Evolutionary conservation across 2,329 filamentous ascomycete species (phyloP), one percentile per base, ranked within the genome.

Genomic region (Sporothrix brunneoviolacea): DNA sequence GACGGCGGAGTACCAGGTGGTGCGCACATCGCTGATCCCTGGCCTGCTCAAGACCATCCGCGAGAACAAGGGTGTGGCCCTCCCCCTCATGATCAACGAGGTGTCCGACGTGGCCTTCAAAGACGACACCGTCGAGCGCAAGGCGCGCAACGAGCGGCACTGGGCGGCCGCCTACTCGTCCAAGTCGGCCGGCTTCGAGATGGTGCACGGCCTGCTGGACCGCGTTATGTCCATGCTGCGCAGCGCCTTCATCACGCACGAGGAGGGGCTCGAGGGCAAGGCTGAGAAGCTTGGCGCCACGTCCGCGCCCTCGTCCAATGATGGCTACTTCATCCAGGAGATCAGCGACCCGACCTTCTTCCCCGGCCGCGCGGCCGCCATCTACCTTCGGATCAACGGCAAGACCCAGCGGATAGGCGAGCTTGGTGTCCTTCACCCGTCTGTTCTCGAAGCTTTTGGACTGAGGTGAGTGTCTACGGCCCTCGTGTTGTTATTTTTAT

Each of bases 111-210:
- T 96, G 18, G 90, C 87, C 27, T 88, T 95, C 76, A 95, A 97
- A 71, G 91, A 95, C 61, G 70, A 84, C 55, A 75, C 74, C 13
- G 69, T 83, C 41, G 93, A 98, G 76, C 82, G 93, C 33, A 27
- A 58, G 73, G 86, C 83, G 59, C 82, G 89, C 59, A 98, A 98
- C 67, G 88, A 96, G 75, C 78, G 91, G 50, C 91, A 95, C 71
- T 97, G 95, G 66, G 89, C 88, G n/a, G 93, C 91, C 9, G 91
- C 90, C 2, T 95, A 86, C 79, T 96, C 91, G 69, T 91, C 91
- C 63, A 95, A 93, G 76, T 88, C 83, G 4, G 90, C 85, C 60
- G 93, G 94, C 37, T 98, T 98, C 68, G 93, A 98, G 70, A 75
- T 94, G 57, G 89, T 98, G 3, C 94, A 98, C 70, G 93, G 93